Evolutionary conservation across 2,329 filamentous ascomycete genomes (phyloP), one percentile per base, ranked within the genome.

Genomic region (Leptoxyphium fumago): DNA sequence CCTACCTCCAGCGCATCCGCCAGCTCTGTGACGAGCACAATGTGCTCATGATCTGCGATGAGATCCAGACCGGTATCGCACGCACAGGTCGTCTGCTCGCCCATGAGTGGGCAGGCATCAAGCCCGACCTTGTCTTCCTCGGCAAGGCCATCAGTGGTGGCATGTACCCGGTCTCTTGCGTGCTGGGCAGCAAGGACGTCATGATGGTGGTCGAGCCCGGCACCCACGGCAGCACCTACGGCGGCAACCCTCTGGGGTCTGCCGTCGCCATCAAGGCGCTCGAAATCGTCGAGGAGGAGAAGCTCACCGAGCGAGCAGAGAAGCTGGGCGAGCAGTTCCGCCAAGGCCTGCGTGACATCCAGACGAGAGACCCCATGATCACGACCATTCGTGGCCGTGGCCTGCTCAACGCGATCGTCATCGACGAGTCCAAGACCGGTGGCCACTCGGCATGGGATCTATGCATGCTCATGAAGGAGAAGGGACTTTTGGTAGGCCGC

Each of bases 91-190:
- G 83, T 59, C 83, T 98, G 70, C 78, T 98, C 44, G 94, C 87
- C 73, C 82, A 84, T 58, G 79, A 98, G 67, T 96, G 91, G 88
- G 81, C 84, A 45, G 84, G 81, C 54, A 87, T 98, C 71, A 93
- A 89, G 71, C 91, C 89, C 34, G 91, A 98, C 62, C 75, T 98
- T 58, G 82, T 98, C 18, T 81, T 94, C 40, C 78, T 98, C 29
- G 91, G 91, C 60, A 98, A 98, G 71, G 91, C 91, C 54, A 94
- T 98, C 62, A 94, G 87, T 29, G 91, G 91, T 50, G 91, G 91
- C 64, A 91, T 96, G 82, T 98, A 98, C 68, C 91, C 91, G n/a
- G 91, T 98, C 46, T 94, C 87, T 48, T 87, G 82, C 56, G 88
- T 98, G 41, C 73, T 98, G 43, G 82, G 83, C 49, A 80, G 80